Percentiles rank a stretch among this genome's conserved stretches.
Conservation (phyloP, 2,329 filamentous ascomycete species). For the Fusarium camptoceras region DNA sequence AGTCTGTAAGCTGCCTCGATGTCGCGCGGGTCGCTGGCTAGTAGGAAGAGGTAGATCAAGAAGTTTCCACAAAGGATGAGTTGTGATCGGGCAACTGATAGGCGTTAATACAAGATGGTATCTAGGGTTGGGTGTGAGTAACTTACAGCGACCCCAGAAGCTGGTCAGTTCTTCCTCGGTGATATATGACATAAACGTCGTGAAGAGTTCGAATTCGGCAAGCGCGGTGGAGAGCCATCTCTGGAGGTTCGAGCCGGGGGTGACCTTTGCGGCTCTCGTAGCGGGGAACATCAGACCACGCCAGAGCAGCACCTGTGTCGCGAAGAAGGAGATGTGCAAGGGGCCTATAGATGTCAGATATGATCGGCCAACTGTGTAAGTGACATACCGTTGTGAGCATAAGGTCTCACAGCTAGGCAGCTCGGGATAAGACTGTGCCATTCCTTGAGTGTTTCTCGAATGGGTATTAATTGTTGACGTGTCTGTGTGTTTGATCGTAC, state of each 20-base stretch:
- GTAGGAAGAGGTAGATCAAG: constrained; percentile 60
- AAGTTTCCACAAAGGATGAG: constrained; percentile 62
- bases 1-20: constrained; percentile 53
- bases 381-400: constrained; percentile 37
- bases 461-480: constrained; percentile 38
- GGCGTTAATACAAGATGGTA: constrained; percentile 1
- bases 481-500: constrained; percentile 30
- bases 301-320: constrained; percentile 56
- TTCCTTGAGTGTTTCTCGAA: constrained; percentile 49
- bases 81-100: constrained; percentile 54
- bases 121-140: too few relatives aligned
- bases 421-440: constrained; percentile 54
- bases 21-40: constrained; percentile 53
- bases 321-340: constrained; percentile 57
- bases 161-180: constrained; percentile 53
- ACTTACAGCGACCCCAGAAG: constrained; percentile 60
- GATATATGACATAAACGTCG: constrained; percentile 53
- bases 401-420: constrained; percentile 42
- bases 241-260: constrained; percentile 52
- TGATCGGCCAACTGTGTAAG: not conserved
- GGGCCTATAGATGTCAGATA: constrained; percentile 45
- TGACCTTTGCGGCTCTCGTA: constrained; percentile 55
- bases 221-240: constrained; percentile 52
- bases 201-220: constrained; percentile 53
- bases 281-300: constrained; percentile 60